Conservation (phyloP, 805 yeast genomes). For the Candida tibetensis region DNA sequence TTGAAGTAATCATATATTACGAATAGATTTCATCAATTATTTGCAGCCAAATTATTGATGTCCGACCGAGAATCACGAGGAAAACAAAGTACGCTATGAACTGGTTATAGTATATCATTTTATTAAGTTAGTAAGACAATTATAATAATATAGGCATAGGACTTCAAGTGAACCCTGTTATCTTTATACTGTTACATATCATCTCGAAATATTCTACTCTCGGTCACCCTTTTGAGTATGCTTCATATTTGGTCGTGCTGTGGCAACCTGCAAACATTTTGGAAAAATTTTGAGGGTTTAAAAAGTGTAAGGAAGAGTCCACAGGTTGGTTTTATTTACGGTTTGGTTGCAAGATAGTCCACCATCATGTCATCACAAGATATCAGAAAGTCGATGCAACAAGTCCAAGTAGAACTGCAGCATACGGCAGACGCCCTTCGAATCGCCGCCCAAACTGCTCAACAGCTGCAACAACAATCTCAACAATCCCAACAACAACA, state of each 20-base stretch:
- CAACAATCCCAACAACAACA: conserved; percentile 7
- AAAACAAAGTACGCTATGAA: too few relatives aligned
- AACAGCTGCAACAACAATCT: conserved; percentile 5
- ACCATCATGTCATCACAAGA: conserved; percentile 8
- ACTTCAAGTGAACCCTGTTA: too few relatives aligned
- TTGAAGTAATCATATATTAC: too few relatives aligned
- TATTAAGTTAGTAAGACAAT: too few relatives aligned
- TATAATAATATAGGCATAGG: too few relatives aligned
- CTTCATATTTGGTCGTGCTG: not conserved
- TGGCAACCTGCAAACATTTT: conserved; percentile 5
- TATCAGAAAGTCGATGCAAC: conserved; percentile 6
- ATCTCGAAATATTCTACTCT: too few relatives aligned
- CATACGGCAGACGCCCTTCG: conserved; percentile 22
- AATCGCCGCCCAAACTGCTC: conserved; percentile 17
- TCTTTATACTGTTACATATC: too few relatives aligned
- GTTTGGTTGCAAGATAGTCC: conserved; percentile 1
- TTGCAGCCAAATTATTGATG: too few relatives aligned
- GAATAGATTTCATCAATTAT: too few relatives aligned
- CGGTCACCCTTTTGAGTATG: too few relatives aligned
- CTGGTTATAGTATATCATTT: too few relatives aligned
- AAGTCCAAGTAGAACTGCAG: conserved; percentile 11
- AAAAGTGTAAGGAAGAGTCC: conserved; percentile 5
- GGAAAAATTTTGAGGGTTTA: conserved; percentile 6
- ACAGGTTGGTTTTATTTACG: conserved; percentile 8
- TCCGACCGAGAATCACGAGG: too few relatives aligned